Base-by-base conservation (phyloP, 371 early-diverging fungal genomes). In the Mortierella sp. region DNA sequence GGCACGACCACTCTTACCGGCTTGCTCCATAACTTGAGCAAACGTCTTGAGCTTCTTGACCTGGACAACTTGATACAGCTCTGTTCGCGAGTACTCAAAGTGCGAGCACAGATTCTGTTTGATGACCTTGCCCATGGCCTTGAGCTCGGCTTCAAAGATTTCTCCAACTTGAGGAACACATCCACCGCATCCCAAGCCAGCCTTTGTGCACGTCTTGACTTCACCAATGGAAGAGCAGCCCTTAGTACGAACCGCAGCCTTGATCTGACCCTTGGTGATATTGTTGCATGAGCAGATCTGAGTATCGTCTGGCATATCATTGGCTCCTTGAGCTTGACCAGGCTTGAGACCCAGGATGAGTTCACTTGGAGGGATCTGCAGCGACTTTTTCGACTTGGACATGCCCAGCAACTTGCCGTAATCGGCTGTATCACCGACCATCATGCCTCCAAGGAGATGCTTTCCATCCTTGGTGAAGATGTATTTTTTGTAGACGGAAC, bases 261-360 rank as follows among this genome's bases (percentile, higher is more conserved):
- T 74, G 41, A 90, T 82, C 43, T 84, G 76, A 38, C 83, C 87
- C 68, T 89, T 90, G 52, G 86, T 84, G 57, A 90, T 81, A 64
- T 90, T 90, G 78, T 86, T 87, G 67, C 90, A 90, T 19, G 90
- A 90, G 63, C 90, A 90, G 50, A 90, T 82, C 57, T 90, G 89
- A 7, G 90, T 83, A 31, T 90, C 89, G 47, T 89, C 88, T 12
- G 88, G 86, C 10, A 90, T 67, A 38, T 88, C 82, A 14, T 78
- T 78, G 28, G 81, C 82, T 18, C 71, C 82, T 45, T 79, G 76
- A 13, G 67, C 79, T 54, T 67, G 66, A 10, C 78, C 82, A 21
- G 76, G 59, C 59, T 82, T 71, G 26, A 81, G 60, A 47, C 89
- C 87, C 13, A 87, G 65, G n/a, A 90, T 83, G 31, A 90, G 76